Percentiles rank a stretch among this genome's conserved stretches.
These are phyloP conservation scores for Pichia terricola DNA, from an alignment of 1,139 yeast species.

Conservation along the genomic window DNA sequence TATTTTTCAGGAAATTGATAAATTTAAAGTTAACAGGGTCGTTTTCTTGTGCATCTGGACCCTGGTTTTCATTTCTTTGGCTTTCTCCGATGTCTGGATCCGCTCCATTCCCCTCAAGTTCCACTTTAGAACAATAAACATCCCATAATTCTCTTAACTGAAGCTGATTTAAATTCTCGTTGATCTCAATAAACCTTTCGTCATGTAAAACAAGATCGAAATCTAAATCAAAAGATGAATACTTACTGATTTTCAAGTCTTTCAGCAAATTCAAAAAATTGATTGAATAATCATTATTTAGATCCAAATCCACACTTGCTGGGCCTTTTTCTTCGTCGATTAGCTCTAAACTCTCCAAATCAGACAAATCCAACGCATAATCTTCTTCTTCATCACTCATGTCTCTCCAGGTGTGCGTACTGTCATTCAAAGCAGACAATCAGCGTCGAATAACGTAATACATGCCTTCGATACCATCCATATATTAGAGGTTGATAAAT, in stretches of 20 bases:
- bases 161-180: neutral
- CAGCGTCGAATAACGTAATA: too few species aligned
- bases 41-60: neutral
- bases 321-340: neutral
- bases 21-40: neutral
- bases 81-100: slow-evolving; percentile 1
- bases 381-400: slow-evolving; percentile 8
- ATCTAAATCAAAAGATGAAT: slow-evolving; percentile 39
- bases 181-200: slow-evolving; percentile 25
- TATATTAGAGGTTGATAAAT: too few species aligned
- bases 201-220: slow-evolving; percentile 30
- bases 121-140: slow-evolving; percentile 4
- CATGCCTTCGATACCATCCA: too few species aligned
- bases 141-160: slow-evolving; percentile 6
- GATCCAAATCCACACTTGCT: neutral
- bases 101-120: neutral
- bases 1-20: neutral
- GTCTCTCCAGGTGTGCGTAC: neutral
- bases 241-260: slow-evolving; percentile 29
- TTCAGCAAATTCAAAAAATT: slow-evolving; percentile 16
- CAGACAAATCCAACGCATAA: slow-evolving; percentile 10
- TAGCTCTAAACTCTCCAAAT: slow-evolving; percentile 8
- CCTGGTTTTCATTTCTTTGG: slow-evolving; percentile 9
- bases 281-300: neutral
- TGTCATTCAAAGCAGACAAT: too few species aligned